phyloP scores from a whole-genome alignment of 2,329 filamentous ascomycete genomes.

The Xylaria digitata region DNA sequence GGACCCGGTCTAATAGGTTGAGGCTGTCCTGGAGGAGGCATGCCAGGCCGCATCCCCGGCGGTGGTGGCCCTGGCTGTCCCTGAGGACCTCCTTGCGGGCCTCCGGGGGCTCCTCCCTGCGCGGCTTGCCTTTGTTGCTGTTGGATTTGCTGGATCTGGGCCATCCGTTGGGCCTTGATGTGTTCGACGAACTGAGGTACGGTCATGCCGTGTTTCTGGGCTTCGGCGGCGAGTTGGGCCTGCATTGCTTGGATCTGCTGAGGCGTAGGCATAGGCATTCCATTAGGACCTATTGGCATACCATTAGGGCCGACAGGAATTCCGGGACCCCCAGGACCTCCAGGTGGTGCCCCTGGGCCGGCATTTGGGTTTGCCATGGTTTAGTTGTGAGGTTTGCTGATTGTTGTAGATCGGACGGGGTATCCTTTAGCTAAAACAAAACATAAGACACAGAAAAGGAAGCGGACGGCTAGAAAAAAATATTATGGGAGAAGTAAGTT shows the following conservation, averaged over 20 bases:
- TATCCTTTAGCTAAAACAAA: background rate
- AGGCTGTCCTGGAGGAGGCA: constrained; percentile 56
- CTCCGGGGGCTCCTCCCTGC: constrained; percentile 46
- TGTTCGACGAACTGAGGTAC: constrained; percentile 85
- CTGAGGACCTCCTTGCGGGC: constrained; percentile 23
- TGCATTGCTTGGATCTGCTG: constrained; percentile 90
- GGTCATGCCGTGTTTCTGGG: constrained; percentile 84
- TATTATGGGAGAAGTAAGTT: constrained; percentile 14
- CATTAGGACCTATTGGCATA: constrained; percentile 39
- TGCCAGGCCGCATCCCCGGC: constrained; percentile 46
- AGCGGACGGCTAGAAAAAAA: background rate
- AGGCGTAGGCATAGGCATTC: constrained; percentile 70
- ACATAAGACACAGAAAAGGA: constrained; percentile 1
- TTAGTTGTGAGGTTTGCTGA: constrained; percentile 4
- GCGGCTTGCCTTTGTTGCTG: constrained; percentile 54
- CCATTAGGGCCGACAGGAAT: constrained; percentile 27
- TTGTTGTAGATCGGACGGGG: background rate
- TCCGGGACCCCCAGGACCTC: constrained; percentile 38
- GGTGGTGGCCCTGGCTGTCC: constrained; percentile 49
- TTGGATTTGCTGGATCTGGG: constrained; percentile 57
- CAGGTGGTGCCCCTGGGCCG: constrained; percentile 38
- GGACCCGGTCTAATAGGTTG: constrained; percentile 81
- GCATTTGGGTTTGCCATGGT: constrained; percentile 45
- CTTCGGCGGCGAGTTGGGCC: constrained; percentile 83
- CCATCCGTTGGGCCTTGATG: constrained; percentile 68